Conservation (phyloP, 73 alveolate genomes). For the Halteria grandinella region DNA sequence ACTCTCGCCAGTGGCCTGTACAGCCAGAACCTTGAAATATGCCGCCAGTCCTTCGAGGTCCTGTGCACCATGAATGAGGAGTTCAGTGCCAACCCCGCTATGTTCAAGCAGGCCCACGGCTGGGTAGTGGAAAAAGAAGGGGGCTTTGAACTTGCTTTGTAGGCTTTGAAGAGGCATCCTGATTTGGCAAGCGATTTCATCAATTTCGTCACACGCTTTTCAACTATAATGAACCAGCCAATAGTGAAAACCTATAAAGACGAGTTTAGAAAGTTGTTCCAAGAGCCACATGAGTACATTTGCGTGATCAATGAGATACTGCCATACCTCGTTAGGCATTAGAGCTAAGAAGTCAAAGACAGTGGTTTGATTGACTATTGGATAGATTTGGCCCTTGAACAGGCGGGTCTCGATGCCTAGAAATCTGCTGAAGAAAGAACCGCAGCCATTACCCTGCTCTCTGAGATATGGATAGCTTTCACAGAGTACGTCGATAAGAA, state of each 20-base stretch:
- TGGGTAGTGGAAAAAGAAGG: slow-evolving; percentile 67
- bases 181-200: slow-evolving; percentile 51
- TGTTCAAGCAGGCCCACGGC: slow-evolving; percentile 8
- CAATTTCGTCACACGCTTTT: slow-evolving; percentile 47
- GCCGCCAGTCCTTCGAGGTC: slow-evolving; percentile 55
- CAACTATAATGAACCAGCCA: slow-evolving; percentile 39
- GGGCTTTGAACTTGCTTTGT: slow-evolving; percentile 48
- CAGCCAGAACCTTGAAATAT: slow-evolving; percentile 52
- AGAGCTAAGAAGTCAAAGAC: slow-evolving; percentile 55
- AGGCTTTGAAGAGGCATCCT: slow-evolving; percentile 59
- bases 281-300: slow-evolving; percentile 7
- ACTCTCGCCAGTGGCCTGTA: slow-evolving; percentile 62
- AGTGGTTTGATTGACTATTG: slow-evolving; percentile 79
- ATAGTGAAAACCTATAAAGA: slow-evolving; percentile 22
- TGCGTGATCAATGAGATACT: slow-evolving; percentile 22
- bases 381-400: slow-evolving; percentile 76
- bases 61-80: slow-evolving; percentile 53
- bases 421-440: slow-evolving; percentile 74
- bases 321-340: slow-evolving; percentile 5
- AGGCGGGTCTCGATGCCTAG: slow-evolving; percentile 81
- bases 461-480: slow-evolving; percentile 78
- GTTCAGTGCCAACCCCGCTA: slow-evolving; percentile 16
- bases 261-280: slow-evolving; percentile 7
- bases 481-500: slow-evolving; percentile 64
- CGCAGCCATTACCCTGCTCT: slow-evolving; percentile 76